A percentile compares a stretch with the other conserved stretches of the same genome.
Evolutionary conservation across 2,329 filamentous ascomycete species (phyloP).

Genomic region (Pseudomassariella vexata): DNA sequence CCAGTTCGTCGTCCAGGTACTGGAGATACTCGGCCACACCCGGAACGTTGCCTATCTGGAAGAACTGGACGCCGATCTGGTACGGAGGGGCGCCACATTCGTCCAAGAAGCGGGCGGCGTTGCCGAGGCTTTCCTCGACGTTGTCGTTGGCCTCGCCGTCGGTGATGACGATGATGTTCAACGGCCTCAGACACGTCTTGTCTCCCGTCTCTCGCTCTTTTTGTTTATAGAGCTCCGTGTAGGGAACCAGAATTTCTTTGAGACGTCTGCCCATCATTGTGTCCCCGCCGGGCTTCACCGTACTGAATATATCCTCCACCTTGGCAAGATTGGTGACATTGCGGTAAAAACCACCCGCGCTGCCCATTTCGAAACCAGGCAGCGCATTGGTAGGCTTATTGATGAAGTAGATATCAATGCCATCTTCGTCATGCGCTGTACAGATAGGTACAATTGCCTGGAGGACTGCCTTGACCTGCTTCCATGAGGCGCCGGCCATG

Average conservation of each 20-base stretch:
- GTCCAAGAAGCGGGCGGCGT: slow-evolving; percentile 65
- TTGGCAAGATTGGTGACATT: slow-evolving; percentile 53
- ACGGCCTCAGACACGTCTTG: slow-evolving; percentile 55
- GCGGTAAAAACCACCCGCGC: slow-evolving; percentile 50
- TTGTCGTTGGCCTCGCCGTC: slow-evolving; percentile 81
- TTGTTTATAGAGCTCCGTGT: slow-evolving; percentile 52
- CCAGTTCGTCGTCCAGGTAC: slow-evolving; percentile 70
- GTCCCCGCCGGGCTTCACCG: slow-evolving; percentile 55
- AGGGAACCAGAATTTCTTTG: slow-evolving; percentile 65
- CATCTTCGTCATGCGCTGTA: slow-evolving; percentile 71
- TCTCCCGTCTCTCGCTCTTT: slow-evolving; percentile 25
- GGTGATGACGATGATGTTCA: slow-evolving; percentile 91
- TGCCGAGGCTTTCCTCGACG: slow-evolving; percentile 63
- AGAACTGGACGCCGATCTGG: slow-evolving; percentile 92
- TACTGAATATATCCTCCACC: slow-evolving; percentile 66
- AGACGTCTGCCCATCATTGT: slow-evolving; percentile 75
- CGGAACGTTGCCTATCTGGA: slow-evolving; percentile 78
- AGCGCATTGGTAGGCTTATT: too few relatives aligned
- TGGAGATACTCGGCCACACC: slow-evolving; percentile 59
- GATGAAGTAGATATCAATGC: slow-evolving; percentile 87
- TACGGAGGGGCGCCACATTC: slow-evolving; percentile 62
- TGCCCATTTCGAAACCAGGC: too few relatives aligned
- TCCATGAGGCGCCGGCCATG: slow-evolving; percentile 76
- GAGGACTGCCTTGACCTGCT: slow-evolving; percentile 66
- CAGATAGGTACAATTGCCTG: slow-evolving; percentile 70